Evolutionary conservation across 1,139 yeast species (phyloP).

Genomic region (Protomyces inundatus): DNA sequence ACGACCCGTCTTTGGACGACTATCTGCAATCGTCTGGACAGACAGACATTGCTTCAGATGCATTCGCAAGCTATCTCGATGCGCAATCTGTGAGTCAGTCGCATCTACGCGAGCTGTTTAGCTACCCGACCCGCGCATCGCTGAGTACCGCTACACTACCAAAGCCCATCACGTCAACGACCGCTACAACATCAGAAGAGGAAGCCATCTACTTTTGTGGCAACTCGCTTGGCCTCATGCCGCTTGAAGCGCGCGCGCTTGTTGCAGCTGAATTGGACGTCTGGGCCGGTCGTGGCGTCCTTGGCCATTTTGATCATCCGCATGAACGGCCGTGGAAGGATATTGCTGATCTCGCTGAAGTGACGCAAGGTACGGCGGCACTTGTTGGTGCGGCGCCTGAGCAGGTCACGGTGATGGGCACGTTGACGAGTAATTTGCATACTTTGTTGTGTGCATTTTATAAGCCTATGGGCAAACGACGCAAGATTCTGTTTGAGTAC

Average conservation of each 20-base stretch:
- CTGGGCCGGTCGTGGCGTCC: conserved; percentile 77
- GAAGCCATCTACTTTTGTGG: conserved; percentile 66
- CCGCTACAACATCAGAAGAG: not conserved
- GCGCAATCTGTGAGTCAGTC: not conserved
- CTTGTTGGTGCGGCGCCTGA: conserved; percentile 65
- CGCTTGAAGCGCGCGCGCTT: conserved; percentile 54
- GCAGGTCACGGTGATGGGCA: conserved; percentile 85
- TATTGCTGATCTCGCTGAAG: conserved; percentile 58
- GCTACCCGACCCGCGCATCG: not conserved
- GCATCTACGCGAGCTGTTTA: not conserved
- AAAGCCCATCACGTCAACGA: not conserved
- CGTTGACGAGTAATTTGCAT: conserved; percentile 76
- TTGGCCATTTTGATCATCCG: conserved; percentile 61
- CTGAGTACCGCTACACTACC: not conserved
- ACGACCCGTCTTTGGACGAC: not conserved
- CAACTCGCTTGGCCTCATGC: conserved; percentile 88
- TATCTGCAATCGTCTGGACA: not conserved
- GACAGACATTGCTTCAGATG: not conserved
- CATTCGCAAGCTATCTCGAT: conserved; percentile 15
- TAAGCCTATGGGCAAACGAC: conserved; percentile 50
- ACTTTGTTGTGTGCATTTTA: conserved; percentile 69
- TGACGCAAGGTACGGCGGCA: conserved; percentile 61
- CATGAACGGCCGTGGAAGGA: conserved; percentile 67
- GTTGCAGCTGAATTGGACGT: conserved; percentile 66
- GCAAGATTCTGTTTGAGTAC: conserved; percentile 74